Evolutionary conservation across 2,329 filamentous ascomycete species (phyloP).

Genomic region (Epichloe coenophiala): DNA sequence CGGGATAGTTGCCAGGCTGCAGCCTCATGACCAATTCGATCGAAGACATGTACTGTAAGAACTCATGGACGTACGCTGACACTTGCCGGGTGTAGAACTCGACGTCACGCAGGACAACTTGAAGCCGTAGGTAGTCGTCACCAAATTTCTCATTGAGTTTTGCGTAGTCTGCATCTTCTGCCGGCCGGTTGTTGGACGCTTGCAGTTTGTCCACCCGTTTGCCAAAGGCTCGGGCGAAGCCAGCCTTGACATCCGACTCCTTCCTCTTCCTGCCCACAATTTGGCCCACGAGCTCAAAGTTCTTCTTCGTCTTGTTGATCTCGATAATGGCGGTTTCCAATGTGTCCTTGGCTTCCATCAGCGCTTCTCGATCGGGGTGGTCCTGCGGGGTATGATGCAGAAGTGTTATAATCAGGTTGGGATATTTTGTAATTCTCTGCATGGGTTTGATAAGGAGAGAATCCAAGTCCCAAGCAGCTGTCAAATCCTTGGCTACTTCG

Average conservation of each 20-base stretch:
- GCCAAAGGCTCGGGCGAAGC: constrained; percentile 78
- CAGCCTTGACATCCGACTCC: constrained; percentile 75
- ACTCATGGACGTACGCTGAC: constrained; percentile 65
- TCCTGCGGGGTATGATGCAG: constrained; percentile 65
- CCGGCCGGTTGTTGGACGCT: constrained; percentile 43
- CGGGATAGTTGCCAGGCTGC: constrained; percentile 59
- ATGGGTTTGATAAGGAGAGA: constrained; percentile 96
- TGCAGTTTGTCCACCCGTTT: constrained; percentile 76
- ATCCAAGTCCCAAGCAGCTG: constrained; percentile 86
- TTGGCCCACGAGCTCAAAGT: constrained; percentile 81
- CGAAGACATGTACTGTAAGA: constrained; percentile 65
- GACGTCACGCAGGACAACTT: constrained; percentile 87
- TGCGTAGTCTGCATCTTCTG: constrained; percentile 72
- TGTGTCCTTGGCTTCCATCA: constrained; percentile 39
- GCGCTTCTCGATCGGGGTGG: constrained; percentile 65
- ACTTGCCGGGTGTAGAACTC: constrained; percentile 81
- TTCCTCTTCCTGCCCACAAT: constrained; percentile 77
- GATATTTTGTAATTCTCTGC: constrained; percentile 88
- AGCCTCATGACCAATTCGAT: constrained; percentile 71
- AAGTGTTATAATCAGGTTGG: constrained; percentile 68
- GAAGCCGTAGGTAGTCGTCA: constrained; percentile 81
- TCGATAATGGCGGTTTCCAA: constrained; percentile 60
- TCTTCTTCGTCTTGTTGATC: constrained; percentile 93
- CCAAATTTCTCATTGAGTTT: constrained; percentile 76
- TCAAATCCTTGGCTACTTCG: constrained; percentile 81